Base-by-base conservation (phyloP, 2,329 filamentous ascomycete species). In the Colletotrichum lentis region DNA sequence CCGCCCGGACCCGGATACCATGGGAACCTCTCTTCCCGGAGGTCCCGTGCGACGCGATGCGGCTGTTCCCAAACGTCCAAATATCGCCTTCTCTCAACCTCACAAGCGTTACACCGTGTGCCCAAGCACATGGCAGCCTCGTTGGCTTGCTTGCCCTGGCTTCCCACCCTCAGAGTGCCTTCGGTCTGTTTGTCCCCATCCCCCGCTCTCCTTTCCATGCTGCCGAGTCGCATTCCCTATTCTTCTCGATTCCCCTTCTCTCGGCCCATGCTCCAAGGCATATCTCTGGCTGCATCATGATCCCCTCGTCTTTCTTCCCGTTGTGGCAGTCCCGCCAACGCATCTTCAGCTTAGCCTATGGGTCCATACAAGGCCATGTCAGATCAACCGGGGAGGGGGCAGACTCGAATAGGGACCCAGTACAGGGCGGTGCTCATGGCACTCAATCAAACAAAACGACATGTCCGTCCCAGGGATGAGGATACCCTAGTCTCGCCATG, bases 401-500 rank as follows among this genome's bases (percentile, higher is more conserved):
- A 27, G 27, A 27, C 27, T 8, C 24, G 35, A 31, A 6, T 14
- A 18, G 16, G 22, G 12, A 24, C 46, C 27, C 20, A 24, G 31
- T 7, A 18, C 24, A 16, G 12, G 43, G 43, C 27, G 22, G 44
- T 14, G 31, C 16, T n/a, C 20, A 20, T 49, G 57, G 18, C 20
- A 41, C 6, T 41, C 35, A 49, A 27, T 39, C 35, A 60, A 41
- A n/a, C 27, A 49, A 49, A 35, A 58, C n/a, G 24, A 44, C 22
- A 59, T 59, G n/a, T 24, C 35, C 16, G 46, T 63, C 64, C 52
- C 69, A 84, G 85, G 41, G 76, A 77, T 1, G 84, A 82, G 0
- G 74, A 80, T 59, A 79, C 85, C 6, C 81, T 82, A 1, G 83
- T 83, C 1, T 83, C 82, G 3, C 75, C 82, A 18, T 82, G 78